Evolutionary conservation across 169 alveolate genomes (phyloP).

Genomic region (Plasmodium knowlesi): DNA sequence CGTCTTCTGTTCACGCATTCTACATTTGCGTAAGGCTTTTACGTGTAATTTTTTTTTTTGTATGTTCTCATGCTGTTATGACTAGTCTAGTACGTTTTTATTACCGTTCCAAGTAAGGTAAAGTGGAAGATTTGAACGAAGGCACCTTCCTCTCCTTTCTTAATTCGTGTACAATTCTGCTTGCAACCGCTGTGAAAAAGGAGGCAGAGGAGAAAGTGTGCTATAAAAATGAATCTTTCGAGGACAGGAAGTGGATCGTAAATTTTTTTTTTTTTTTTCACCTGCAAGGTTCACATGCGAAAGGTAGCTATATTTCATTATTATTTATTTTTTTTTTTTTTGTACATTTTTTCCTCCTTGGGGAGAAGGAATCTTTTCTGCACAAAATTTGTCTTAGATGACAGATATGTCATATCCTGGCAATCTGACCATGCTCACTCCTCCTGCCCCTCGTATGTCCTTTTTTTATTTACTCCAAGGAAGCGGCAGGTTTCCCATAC

Average conservation of each 20-base stretch:
- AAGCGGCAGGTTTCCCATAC: neutral
- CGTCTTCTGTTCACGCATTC: neutral
- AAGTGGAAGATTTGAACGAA: neutral
- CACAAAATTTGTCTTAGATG: neutral
- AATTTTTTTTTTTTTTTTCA: no score
- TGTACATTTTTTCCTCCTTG: no score
- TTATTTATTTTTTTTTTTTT: no score
- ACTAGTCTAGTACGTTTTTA: neutral
- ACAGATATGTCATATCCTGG: neutral
- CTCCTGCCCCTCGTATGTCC: no score
- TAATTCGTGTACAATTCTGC: neutral
- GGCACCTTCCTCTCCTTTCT: neutral
- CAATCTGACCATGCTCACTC: neutral
- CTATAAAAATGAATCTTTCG: neutral
- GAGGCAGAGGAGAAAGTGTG: neutral
- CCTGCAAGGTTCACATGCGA: no score
- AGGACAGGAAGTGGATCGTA: neutral
- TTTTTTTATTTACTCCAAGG: neutral
- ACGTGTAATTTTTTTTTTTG: neutral
- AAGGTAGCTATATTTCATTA: no score
- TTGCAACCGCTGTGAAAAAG: neutral
- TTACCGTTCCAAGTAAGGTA: neutral
- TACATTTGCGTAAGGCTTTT: neutral
- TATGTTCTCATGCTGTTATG: neutral
- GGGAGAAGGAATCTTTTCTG: neutral